Evolutionary conservation across 2,329 filamentous ascomycete species (phyloP).

Genomic region (Talaromyces islandicus): DNA sequence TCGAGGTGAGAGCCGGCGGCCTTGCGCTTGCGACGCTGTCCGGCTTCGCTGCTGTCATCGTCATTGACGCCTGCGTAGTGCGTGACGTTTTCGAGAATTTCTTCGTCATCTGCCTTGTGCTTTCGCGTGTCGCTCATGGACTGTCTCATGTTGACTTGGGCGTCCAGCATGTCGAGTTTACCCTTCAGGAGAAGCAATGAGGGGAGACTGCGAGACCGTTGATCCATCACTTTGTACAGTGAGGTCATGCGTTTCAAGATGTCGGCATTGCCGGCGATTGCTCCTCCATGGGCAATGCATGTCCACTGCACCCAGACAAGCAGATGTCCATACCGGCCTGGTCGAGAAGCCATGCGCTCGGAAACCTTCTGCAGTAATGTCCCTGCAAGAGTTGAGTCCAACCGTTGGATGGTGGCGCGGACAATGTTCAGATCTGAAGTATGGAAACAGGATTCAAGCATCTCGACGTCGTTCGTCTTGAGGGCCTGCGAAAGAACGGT

Average conservation of each 20-base stretch:
- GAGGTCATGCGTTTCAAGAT: conserved; percentile 70
- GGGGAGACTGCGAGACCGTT: conserved; percentile 74
- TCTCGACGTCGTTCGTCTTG: conserved; percentile 79
- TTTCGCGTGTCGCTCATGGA: conserved; percentile 52
- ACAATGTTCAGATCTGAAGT: conserved; percentile 71
- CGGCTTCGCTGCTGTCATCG: conserved; percentile 47
- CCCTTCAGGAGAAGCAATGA: conserved; percentile 85
- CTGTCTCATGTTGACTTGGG: conserved; percentile 76
- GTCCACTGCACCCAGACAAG: conserved; percentile 97
- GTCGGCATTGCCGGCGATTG: conserved; percentile 78
- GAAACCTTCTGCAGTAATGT: conserved; percentile 76
- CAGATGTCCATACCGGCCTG: conserved; percentile 80
- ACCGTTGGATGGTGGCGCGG: conserved; percentile 79
- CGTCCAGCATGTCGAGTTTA: conserved; percentile 88
- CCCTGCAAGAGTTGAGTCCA: conserved; percentile 78
- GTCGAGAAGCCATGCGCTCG: conserved; percentile 76
- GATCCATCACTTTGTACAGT: conserved; percentile 79
- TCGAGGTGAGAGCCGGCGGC: conserved; percentile 22
- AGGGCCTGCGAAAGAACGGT: conserved; percentile 93
- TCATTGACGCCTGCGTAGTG: conserved; percentile 45
- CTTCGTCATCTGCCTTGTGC: conserved; percentile 48
- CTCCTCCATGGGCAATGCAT: conserved; percentile 84
- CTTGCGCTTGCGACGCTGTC: conserved; percentile 23
- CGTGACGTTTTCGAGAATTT: conserved; percentile 28
- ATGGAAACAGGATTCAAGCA: conserved; percentile 88